Evolutionary conservation across 257 asterid genomes (phyloP), one percentile per base, ranked within the genome.

Genomic region (Mitragyna speciosa): DNA sequence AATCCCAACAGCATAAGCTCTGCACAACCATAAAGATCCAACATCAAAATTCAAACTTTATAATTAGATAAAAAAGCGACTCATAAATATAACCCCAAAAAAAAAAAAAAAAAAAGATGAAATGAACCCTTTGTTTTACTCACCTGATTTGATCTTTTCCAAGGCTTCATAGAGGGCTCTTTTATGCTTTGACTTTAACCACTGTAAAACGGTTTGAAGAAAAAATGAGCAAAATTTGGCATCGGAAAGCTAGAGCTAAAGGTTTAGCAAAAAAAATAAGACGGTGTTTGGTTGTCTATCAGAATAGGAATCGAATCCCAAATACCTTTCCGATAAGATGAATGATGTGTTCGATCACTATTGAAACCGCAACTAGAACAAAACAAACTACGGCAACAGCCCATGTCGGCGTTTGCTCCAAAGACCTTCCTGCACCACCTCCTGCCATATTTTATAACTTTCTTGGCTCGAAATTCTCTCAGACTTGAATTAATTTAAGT

Each of bases 1-100:
- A 95, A 95, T 52, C 99, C 99, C 84, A 95, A 81, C 83, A 93
- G 88, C 99, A 95, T 95, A 82, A 95, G 88, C 88, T 93, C 99
- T 95, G 31, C 26, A 80, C 45, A 49, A 70, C n/a, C 48, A 31
- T 1, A 17, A 30, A 58, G 2, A 47, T 0, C 12, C 0, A 24
- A 16, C 72, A 63, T 30, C n/a, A 26, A 2, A 22, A 52, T 2
- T 12, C 7, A 39, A 6, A 66, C 3, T 8, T 19, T 47, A 28
- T 9, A 45, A 45, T 43, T 22, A 48, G 80, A 7, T 51, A 48
- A 72, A 26, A 3, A 17, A 45, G 4, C 20, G 20, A 59, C 22
- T 41, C 51, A 49, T 30, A 0, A 28, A 49, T 48, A 63, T n/a
- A 26, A 64, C 17, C 67, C n/a, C n/a, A n/a, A n/a, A n/a, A n/a